Conservation (phyloP, 495 filamentous ascomycete genomes). For the Friedmanniomyces endolithicus region DNA sequence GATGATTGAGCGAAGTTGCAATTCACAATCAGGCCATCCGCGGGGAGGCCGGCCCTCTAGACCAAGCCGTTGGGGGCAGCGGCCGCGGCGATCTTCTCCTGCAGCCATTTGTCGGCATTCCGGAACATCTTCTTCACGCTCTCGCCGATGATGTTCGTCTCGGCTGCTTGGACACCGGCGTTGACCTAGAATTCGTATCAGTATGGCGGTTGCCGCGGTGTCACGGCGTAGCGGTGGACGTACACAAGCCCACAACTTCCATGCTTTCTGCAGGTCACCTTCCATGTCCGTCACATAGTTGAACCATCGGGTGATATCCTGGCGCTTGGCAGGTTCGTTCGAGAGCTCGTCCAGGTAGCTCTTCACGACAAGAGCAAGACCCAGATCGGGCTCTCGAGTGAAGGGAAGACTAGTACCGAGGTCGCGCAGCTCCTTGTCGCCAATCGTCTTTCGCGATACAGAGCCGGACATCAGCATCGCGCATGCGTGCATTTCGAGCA, state of each 20-base stretch:
- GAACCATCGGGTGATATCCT: slow-evolving; percentile 57
- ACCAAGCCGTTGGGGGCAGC: neutral
- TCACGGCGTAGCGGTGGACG: slow-evolving; percentile 20
- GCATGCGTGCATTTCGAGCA: slow-evolving; percentile 61
- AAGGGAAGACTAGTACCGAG: slow-evolving; percentile 72
- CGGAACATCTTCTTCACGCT: slow-evolving; percentile 7
- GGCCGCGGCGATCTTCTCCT: slow-evolving; percentile 8
- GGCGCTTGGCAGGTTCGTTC: slow-evolving; percentile 46
- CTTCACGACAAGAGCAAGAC: slow-evolving; percentile 76
- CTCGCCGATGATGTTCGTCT: slow-evolving; percentile 6
- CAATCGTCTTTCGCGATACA: slow-evolving; percentile 39
- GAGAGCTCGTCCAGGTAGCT: slow-evolving; percentile 83
- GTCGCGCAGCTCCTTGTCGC: slow-evolving; percentile 52
- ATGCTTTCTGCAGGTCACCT: slow-evolving; percentile 67
- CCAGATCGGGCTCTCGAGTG: slow-evolving; percentile 67
- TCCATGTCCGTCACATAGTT: slow-evolving; percentile 62
- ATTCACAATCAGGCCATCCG: too few species aligned
- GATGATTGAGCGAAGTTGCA: too few species aligned
- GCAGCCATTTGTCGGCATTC: slow-evolving; percentile 12
- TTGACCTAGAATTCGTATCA: slow-evolving; percentile 10
- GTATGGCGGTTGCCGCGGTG: neutral
- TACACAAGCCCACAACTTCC: slow-evolving; percentile 72
- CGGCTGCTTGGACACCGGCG: slow-evolving; percentile 14
- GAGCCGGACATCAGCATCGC: slow-evolving; percentile 69
- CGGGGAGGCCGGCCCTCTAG: too few species aligned